phyloP scores from a whole-genome alignment of 169 alveolate genomes.

The Eimeria nieschulzi region DNA sequence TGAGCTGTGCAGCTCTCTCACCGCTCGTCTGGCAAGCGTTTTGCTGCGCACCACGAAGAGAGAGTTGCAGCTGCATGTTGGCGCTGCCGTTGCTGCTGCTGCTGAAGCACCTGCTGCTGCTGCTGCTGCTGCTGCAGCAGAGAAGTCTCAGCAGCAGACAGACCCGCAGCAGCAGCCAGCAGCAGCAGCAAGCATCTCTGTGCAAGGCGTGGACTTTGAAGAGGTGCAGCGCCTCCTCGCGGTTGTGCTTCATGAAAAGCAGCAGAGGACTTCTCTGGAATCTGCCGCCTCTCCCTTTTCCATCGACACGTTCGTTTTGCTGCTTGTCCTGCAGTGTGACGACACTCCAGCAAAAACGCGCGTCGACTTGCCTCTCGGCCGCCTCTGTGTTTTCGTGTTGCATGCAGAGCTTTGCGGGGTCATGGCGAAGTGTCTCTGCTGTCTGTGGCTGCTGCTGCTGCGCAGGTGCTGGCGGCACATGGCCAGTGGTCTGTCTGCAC shows the following conservation, averaged over 20 bases:
- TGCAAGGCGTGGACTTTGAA: neutral
- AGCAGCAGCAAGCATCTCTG: neutral
- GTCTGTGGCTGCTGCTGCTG: conserved; percentile 31
- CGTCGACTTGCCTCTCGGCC: neutral
- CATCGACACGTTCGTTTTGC: neutral
- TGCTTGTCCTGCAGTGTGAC: neutral
- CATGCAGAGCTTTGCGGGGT: neutral
- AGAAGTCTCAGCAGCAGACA: neutral
- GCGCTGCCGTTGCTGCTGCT: conserved; percentile 31
- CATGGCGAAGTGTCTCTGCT: neutral
- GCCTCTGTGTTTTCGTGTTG: neutral
- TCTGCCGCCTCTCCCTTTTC: neutral
- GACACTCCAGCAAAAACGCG: neutral
- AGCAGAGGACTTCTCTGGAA: neutral
- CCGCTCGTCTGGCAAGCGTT: neutral
- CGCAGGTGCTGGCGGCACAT: conserved; percentile 32
- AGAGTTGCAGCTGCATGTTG: conserved; percentile 23
- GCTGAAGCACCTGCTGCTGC: neutral
- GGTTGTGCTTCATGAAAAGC: conserved; percentile 26
- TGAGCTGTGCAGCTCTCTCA: neutral
- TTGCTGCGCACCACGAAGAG: neutral
- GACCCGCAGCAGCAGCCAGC: conserved; percentile 13
- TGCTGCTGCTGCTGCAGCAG: conserved; percentile 19
- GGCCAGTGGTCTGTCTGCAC: neutral
- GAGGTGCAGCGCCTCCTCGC: conserved; percentile 16